Evolutionary conservation across 2,329 filamentous ascomycete genomes (phyloP), one percentile per base, ranked within the genome.

Genomic region (Colletotrichum ledebouriae): DNA sequence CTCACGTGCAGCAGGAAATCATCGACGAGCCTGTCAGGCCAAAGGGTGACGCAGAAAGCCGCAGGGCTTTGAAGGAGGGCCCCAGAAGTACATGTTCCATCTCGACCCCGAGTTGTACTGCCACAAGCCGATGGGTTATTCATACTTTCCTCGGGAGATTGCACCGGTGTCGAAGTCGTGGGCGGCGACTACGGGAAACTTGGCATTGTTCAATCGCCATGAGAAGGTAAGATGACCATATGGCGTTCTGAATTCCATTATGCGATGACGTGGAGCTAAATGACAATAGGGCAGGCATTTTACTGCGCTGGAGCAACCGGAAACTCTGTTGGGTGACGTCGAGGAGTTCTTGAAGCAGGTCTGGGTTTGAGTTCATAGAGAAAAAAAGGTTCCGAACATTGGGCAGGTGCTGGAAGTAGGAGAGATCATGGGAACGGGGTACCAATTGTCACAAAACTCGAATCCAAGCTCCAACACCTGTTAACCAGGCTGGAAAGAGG

Each of bases 121-220:
- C 11, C n/a, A 55, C 11, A 39, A 55, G 52, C 52, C 52, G 11
- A 55, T 55, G 52, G 52, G 52, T 4, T 25, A 55, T 22, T 55
- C 52, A 0, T 55, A 29, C 25, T 55, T 55, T 13, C 52, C 52
- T n/a, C 39, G 34, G 15, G 52, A 55, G 52, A 55, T 55, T 9
- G 33, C 34, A 6, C 52, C 34, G 15, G 52, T 41, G 12, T 34
- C 34, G 12, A 55, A n/a, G 52, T 29, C 17, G 15, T 55, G 52
- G 52, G 52, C 34, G 3, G 52, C 34, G n/a, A 55, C 52, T 15
- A 55, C 34, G 6, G 52, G 52, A n/a, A 55, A 55, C 0, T 2
- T 55, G 17, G 34, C 41, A 11, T 55, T 34, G 52, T 55, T 34
- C 3, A 34, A 29, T 2, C 0, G 25, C 17, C 52, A 55, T 3